Base-by-base conservation (phyloP, 2,329 filamentous ascomycete species). In the Cephalotrichum gorgonifer region DNA sequence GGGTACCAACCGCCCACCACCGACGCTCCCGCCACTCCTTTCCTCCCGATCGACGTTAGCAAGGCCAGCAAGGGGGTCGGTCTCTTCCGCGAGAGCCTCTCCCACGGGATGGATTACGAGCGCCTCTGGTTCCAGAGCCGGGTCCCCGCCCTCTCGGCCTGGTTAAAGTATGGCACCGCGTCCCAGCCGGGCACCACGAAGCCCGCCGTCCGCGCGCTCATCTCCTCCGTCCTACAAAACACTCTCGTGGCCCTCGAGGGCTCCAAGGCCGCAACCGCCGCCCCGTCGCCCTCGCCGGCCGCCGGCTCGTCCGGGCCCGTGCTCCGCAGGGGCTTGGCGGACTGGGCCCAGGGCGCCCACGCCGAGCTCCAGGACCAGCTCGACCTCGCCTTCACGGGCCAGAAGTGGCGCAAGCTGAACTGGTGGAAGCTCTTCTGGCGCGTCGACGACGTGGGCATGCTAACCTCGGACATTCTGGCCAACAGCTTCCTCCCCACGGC, bases 361-460 rank as follows among this genome's bases (percentile, higher is more conserved):
- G 76, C 81, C 1, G 91, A 97, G 64, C 75, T 97, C 7, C 86
- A 88, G 53, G 77, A 85, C 46, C 78, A 89, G 56, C 78, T 96
- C 2, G 85, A 91, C 54, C 68, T 79, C 42, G 89, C 88, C 0
- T 91, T 96, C 57, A 72, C 77, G 0, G 81, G 86, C n/a, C 74
- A 70, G 17, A 74, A 81, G 35, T 96, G 91, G 91, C 78, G 80
- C 25, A 84, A 86, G 54, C 72, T 95, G 4, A 77, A 82, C 15
- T 97, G 91, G 90, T 96, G 88, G 85, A 95, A 95, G 63, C 75
- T 97, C 0, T 89, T 95, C 61, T 95, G 89, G 89, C 81, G 88
- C 20, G 89, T 93, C 23, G 91, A 97, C 60, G 91, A 96, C 58
- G 88, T 96, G 11, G 80, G 81, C 3, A 85, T 91, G 75, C 81